A percentile compares a stretch with the other conserved stretches of the same genome.
These are phyloP conservation scores for Atkinsonella hypoxylon DNA, from an alignment of 2,329 filamentous ascomycete species.

Conservation along the genomic window DNA sequence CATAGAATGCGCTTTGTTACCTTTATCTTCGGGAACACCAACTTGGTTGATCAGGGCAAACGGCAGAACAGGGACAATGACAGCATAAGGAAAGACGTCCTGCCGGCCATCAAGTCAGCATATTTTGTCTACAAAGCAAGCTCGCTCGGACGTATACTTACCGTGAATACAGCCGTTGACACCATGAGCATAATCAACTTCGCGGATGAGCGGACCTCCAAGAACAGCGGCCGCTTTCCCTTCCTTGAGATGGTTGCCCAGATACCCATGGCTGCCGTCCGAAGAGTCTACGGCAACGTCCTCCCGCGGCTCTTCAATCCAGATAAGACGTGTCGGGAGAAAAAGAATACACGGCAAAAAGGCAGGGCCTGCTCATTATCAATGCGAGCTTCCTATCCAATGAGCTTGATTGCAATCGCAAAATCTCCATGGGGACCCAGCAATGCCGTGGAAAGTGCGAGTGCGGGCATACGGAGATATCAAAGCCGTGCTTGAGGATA, in stretches of 20 bases:
- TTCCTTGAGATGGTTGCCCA: conserved; percentile 8
- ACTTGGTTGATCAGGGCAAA: conserved; percentile 18
- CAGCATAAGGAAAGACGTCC: conserved; percentile 24
- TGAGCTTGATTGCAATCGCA: no score
- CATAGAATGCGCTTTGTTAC: conserved; percentile 1
- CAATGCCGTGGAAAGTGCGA: no score
- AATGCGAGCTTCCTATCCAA: no score
- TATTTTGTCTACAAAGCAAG: not conserved
- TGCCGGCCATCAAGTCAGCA: conserved; percentile 5
- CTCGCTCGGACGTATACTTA: conserved; percentile 4
- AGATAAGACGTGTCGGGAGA: no score
- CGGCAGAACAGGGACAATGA: conserved; percentile 22
- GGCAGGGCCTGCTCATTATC: no score
- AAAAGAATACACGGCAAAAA: no score
- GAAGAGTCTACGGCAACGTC: not conserved
- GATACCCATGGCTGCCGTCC: conserved; percentile 10
- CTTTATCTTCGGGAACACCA: conserved; percentile 13
- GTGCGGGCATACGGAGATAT: no score
- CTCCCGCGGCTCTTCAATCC: no score
- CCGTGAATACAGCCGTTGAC: conserved; percentile 23
- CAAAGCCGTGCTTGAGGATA: not conserved
- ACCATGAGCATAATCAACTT: conserved; percentile 21
- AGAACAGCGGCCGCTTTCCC: conserved; percentile 15
- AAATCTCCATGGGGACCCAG: no score
- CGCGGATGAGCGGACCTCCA: conserved; percentile 20